Evolutionary conservation across 1,284 basidiomycete genomes (phyloP), one percentile per base, ranked within the genome.

Genomic region (Hemileia vastatrix): DNA sequence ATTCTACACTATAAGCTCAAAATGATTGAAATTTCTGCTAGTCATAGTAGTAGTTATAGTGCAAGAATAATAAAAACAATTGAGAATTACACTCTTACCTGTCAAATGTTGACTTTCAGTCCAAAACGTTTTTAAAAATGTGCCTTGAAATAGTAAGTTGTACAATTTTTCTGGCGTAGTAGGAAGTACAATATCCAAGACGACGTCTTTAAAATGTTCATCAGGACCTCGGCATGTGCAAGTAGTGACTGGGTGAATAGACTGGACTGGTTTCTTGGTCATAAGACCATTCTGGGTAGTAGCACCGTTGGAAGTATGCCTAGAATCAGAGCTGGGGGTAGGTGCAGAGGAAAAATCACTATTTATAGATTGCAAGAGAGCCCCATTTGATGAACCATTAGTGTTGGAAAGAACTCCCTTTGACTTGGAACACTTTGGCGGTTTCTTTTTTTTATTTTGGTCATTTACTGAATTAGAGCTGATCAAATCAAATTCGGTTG

Each of bases 101-200:
- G 82, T 78, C n/a, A 98, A 81, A 73, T 90, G 92, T 77, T 97
- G 92, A 67, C 90, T 84, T 11, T 85, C 83, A 23, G 81, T 80
- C 85, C 94, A 85, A 76, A 98, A 99, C 33, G 88, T 86, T 76
- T 92, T 93, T 74, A 93, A 88, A 79, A 97, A 99, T 31, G 87
- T 91, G 76, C 89, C 92, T 57, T 90, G 86, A 76, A 97, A 97
- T 79, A 98, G 89, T 68, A 99, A 80, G 72, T 93, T 93, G 78
- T 96, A 90, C 52, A 97, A 87, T 79, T 89, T 88, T 71, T 96
- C 93, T 1, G 93, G 93, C 0, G 90, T 87, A 27, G 89, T 89
- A 8, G 91, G 90, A 57, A 96, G 81, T 0, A 86, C 81, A 1
- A 81, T 81, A 67, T 94, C 88, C 78, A 95, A 78, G 6, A 86